Conservation (phyloP, 1,139 yeast species). For the Suhomyces ambrosiae region DNA sequence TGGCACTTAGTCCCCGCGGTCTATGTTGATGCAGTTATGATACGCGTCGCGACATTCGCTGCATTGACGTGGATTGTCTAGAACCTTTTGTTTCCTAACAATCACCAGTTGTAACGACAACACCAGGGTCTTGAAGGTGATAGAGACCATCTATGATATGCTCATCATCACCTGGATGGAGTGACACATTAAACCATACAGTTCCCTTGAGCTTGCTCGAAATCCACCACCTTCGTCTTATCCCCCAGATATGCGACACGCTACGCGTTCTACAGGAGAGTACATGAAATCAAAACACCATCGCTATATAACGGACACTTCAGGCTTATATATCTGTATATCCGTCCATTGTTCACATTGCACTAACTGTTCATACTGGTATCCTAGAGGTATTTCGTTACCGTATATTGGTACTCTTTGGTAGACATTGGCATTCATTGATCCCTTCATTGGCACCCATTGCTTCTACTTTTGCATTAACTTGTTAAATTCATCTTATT, state of each 20-base stretch:
- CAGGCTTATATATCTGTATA: background rate
- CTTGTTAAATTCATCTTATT: no score
- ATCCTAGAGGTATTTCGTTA: no score
- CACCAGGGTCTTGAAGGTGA: background rate
- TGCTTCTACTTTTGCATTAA: no score
- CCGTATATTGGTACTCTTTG: no score
- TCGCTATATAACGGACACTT: background rate
- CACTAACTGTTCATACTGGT: no score
- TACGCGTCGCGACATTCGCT: constrained; percentile 2
- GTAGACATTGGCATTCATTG: no score
- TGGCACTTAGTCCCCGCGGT: no score
- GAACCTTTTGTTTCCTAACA: constrained; percentile 1
- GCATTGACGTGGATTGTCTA: constrained; percentile 11
- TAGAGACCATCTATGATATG: background rate
- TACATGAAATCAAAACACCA: constrained; percentile 4
- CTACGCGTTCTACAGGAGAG: constrained; percentile 1
- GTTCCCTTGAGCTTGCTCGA: no score
- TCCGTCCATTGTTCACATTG: constrained; percentile 3
- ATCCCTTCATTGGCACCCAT: background rate
- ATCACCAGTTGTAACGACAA: background rate
- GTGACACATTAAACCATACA: no score
- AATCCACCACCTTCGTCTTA: background rate
- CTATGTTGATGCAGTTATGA: background rate
- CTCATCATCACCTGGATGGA: no score
- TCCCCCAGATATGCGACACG: constrained; percentile 2